Base-by-base conservation (phyloP, 2,329 filamentous ascomycete genomes). In the Sarocladium kiliense region DNA sequence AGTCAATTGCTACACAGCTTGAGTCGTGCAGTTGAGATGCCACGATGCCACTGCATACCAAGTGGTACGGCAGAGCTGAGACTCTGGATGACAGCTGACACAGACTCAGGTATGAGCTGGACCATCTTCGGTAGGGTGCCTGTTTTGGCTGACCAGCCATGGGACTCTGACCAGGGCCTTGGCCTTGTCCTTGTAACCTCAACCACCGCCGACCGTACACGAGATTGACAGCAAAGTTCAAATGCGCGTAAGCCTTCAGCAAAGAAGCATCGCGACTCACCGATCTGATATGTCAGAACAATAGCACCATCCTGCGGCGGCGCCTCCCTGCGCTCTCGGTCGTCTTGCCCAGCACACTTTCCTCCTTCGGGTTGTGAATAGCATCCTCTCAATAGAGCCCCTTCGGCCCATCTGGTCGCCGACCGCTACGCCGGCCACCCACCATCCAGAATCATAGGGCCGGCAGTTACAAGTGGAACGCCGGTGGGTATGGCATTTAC, bases 301-400 rank as follows among this genome's bases (percentile, higher is more conserved):
- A 3, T 5, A 19, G 11, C 27, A 12, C 26, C 10, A 6, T 19
- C n/a, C 30, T n/a, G n/a, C 23, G 14, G 44, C 25, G 44, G 14
- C 26, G 26, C 44, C 18, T 27, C 26, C 14, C 19, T 32, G 23
- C 26, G 14, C 16, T 32, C 44, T 49, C 44, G 25, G 25, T 25
- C 44, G 23, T 19, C 26, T 32, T 32, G n/a, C n/a, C n/a, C 11
- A n/a, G 18, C 9, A 21, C 47, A 51, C 47, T 51, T 51, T 6
- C 47, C 47, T 51, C 27, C 36, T 51, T 36, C 30, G 47, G 47
- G 47, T 51, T 51, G 27, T 51, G 47, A 51, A 51, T 51, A 51
- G 47, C 47, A 34, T 51, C 47, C 27, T 36, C 27, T 34, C 47
- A 51, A 51, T 51, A 51, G 44, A 27, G 47, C 23, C 18, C 18